A percentile compares a stretch with the other conserved stretches of the same genome.
Evolutionary conservation across 1,139 yeast species (phyloP).

Genomic region (Nakaseomyces nivariensis): DNA sequence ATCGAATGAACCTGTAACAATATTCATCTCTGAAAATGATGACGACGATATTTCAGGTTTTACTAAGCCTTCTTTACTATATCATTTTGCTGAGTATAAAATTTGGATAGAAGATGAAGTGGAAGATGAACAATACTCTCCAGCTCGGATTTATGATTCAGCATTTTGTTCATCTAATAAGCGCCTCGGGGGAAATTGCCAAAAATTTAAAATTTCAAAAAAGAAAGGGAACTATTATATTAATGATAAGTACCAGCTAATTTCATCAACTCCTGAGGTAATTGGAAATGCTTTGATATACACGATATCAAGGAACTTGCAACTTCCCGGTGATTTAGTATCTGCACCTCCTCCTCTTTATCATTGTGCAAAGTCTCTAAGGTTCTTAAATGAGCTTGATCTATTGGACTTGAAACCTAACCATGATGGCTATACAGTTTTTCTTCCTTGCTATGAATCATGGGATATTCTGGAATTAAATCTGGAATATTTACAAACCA

Average conservation of each 20-base stretch:
- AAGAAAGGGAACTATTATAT: slow-evolving; percentile 35
- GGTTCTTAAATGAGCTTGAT: slow-evolving; percentile 41
- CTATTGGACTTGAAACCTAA: slow-evolving; percentile 38
- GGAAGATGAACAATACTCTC: slow-evolving; percentile 1
- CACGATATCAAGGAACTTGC: slow-evolving; percentile 47
- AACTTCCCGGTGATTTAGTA: slow-evolving; percentile 45
- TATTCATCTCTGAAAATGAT: slow-evolving; percentile 40
- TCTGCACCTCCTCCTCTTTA: slow-evolving; percentile 46
- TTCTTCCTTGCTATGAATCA: slow-evolving; percentile 68
- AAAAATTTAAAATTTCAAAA: slow-evolving; percentile 35
- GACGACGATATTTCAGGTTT: slow-evolving; percentile 31
- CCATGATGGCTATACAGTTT: slow-evolving; percentile 57
- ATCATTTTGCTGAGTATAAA: slow-evolving; percentile 57
- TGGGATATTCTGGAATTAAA: slow-evolving; percentile 65
- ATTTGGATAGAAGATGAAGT: slow-evolving; percentile 27
- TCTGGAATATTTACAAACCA: slow-evolving; percentile 45
- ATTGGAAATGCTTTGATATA: slow-evolving; percentile 56
- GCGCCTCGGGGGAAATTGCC: slow-evolving; percentile 38
- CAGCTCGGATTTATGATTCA: slow-evolving; percentile 35
- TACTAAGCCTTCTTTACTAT: slow-evolving; percentile 38
- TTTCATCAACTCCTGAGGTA: slow-evolving; percentile 35
- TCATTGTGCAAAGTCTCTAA: slow-evolving; percentile 43
- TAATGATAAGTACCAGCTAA: slow-evolving; percentile 39
- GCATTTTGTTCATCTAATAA: slow-evolving; percentile 34
- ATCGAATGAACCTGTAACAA: slow-evolving; percentile 44